Conservation (phyloP, 805 yeast genomes). For the Zygosaccharomyces rouxii region DNA sequence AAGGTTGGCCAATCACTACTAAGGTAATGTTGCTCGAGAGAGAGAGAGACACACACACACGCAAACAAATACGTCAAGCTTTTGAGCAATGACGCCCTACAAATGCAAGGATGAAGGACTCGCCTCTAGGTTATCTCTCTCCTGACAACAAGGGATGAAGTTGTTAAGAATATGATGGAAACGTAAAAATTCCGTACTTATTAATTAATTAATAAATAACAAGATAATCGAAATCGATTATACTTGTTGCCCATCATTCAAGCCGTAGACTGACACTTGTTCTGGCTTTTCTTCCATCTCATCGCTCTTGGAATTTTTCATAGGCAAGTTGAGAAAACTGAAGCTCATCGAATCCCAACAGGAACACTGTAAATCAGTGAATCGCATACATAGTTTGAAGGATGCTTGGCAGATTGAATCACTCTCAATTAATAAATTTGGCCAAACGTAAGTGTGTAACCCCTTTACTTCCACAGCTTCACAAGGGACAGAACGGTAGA, state of each 20-base stretch:
- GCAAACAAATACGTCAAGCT: not conserved
- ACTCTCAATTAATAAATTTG: slow-evolving; percentile 44
- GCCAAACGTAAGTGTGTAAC: slow-evolving; percentile 58
- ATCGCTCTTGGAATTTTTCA: not conserved
- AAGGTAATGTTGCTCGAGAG: slow-evolving; percentile 7
- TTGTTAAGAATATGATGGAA: too few relatives aligned
- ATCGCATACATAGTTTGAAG: not conserved
- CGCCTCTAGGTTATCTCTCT: too few relatives aligned
- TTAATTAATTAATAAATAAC: too few relatives aligned
- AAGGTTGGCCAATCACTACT: slow-evolving; percentile 13
- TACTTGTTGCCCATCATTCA: too few relatives aligned
- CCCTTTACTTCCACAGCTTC: slow-evolving; percentile 63
- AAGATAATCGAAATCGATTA: too few relatives aligned
- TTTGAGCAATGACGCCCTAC: not conserved
- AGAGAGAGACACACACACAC: not conserved
- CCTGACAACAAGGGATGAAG: too few relatives aligned
- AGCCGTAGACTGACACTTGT: too few relatives aligned
- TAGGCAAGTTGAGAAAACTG: not conserved
- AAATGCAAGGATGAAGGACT: too few relatives aligned
- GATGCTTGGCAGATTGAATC: slow-evolving; percentile 21
- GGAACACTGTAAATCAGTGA: not conserved
- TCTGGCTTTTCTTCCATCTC: not conserved
- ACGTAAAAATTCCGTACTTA: too few relatives aligned
- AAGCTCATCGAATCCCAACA: not conserved
- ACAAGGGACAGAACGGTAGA: slow-evolving; percentile 90